Evolutionary conservation across 345 rosid species (phyloP).

Genomic region (Acer campestre): DNA sequence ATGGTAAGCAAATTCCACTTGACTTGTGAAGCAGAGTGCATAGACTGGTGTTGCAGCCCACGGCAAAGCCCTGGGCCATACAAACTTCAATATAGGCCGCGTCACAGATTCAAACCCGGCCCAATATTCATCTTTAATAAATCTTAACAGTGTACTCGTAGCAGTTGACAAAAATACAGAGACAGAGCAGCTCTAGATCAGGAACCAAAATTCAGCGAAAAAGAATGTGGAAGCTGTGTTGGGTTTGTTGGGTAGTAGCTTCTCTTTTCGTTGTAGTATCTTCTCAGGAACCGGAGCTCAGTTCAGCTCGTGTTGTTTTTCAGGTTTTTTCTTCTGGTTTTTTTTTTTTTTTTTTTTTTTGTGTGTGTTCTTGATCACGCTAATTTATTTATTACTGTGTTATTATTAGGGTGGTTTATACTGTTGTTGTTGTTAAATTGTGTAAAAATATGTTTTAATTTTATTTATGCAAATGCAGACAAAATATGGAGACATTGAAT

Average conservation of each 20-base stretch:
- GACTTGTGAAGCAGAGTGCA: not conserved
- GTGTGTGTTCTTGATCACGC: not conserved
- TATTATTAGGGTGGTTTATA: not conserved
- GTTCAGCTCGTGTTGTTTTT: slow-evolving; percentile 92
- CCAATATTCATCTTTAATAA: not conserved
- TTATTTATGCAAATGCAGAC: slow-evolving; percentile 48
- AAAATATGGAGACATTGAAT: slow-evolving; percentile 83
- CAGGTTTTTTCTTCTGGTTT: slow-evolving; percentile 63
- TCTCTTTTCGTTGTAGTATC: slow-evolving; percentile 26
- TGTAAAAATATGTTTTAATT: not conserved
- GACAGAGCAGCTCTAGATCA: slow-evolving; percentile 21
- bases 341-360: too few species aligned
- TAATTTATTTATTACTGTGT: not conserved
- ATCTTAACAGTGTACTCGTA: not conserved
- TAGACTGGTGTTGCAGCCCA: not conserved
- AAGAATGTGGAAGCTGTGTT: slow-evolving; percentile 31
- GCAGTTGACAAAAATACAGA: not conserved
- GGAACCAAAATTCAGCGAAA: slow-evolving; percentile 22
- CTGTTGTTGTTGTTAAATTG: not conserved
- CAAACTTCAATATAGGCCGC: not conserved
- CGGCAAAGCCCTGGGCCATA: slow-evolving; percentile 16
- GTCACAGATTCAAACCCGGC: not conserved
- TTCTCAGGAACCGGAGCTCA: slow-evolving; percentile 62
- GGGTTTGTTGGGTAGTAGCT: slow-evolving; percentile 27
- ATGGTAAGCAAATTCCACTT: not conserved